These are phyloP conservation scores for Geotrichum klebahnii DNA, from an alignment of 1,139 yeast species.

Conservation along the genomic window DNA sequence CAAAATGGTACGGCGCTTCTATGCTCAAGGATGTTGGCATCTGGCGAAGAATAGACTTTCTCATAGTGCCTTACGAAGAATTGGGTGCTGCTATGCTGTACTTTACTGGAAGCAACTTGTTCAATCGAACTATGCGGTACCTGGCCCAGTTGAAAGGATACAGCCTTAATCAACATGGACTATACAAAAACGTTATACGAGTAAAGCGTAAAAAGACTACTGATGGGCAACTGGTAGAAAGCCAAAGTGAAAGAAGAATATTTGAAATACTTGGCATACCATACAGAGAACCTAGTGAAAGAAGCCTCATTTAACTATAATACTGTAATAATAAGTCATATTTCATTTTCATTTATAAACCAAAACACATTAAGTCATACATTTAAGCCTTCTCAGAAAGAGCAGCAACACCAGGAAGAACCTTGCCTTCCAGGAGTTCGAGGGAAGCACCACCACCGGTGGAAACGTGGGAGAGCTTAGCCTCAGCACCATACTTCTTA, in stretches of 20 bases:
- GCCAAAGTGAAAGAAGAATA: slow-evolving; percentile 47
- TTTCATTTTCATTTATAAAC: not conserved
- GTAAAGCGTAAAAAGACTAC: slow-evolving; percentile 15
- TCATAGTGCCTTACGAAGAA: slow-evolving; percentile 49
- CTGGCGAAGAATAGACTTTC: slow-evolving; percentile 56
- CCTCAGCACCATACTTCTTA: slow-evolving; percentile 92
- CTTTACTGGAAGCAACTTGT: slow-evolving; percentile 56
- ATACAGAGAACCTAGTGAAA: slow-evolving; percentile 47
- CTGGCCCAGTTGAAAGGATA: slow-evolving; percentile 47
- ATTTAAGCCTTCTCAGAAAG: slow-evolving; percentile 59
- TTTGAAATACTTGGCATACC: slow-evolving; percentile 47
- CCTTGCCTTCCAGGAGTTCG: slow-evolving; percentile 97
- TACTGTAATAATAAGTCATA: not conserved
- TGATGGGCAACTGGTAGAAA: slow-evolving; percentile 41
- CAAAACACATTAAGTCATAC: not conserved
- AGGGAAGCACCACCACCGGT: slow-evolving; percentile 99
- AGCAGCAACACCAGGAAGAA: slow-evolving; percentile 92
- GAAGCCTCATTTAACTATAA: slow-evolving; percentile 30
- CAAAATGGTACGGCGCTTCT: slow-evolving; percentile 15
- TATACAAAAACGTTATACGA: slow-evolving; percentile 34
- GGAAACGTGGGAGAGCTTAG: slow-evolving; percentile 92
- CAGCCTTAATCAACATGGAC: slow-evolving; percentile 50
- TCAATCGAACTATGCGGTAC: slow-evolving; percentile 50
- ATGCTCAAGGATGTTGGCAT: slow-evolving; percentile 29
- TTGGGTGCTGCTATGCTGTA: slow-evolving; percentile 54